A percentile compares a stretch with the other conserved stretches of the same genome.
Evolutionary conservation across 73 alveolate species (phyloP).

Genomic region (Tetrahymena borealis): DNA sequence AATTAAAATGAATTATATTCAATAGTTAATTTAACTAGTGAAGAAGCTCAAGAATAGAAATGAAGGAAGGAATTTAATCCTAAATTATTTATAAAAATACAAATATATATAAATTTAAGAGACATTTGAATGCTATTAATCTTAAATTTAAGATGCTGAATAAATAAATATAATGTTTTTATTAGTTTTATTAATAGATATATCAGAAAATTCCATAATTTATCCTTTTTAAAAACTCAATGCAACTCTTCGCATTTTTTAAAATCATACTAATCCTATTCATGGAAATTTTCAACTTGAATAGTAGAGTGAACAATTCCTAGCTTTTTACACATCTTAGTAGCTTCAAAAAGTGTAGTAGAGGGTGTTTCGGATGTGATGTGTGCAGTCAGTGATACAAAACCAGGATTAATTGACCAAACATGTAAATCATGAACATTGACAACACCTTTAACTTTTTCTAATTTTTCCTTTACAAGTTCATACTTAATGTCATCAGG

Average conservation of each 20-base stretch:
- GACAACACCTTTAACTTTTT: slow-evolving; percentile 52
- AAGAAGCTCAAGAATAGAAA: too few relatives aligned
- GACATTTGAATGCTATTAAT: too few relatives aligned
- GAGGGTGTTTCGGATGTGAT: slow-evolving; percentile 44
- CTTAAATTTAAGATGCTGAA: too few relatives aligned
- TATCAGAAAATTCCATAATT: too few relatives aligned
- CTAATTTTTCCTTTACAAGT: slow-evolving; percentile 39
- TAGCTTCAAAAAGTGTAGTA: slow-evolving; percentile 45
- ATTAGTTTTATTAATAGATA: too few relatives aligned
- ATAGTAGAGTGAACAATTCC: slow-evolving; percentile 57
- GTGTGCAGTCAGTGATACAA: slow-evolving; percentile 62
- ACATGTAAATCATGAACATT: slow-evolving; percentile 75
- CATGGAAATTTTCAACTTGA: slow-evolving; percentile 39
- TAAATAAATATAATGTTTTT: too few relatives aligned
- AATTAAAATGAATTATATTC: too few relatives aligned
- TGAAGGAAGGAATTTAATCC: too few relatives aligned
- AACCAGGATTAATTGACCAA: slow-evolving; percentile 74
- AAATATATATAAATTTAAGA: too few relatives aligned
- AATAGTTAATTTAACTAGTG: too few relatives aligned
- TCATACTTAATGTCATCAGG: slow-evolving; percentile 69
- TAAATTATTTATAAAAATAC: too few relatives aligned
- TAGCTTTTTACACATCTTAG: slow-evolving; percentile 37
- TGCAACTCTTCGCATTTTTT: not conserved
- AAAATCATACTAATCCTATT: not conserved
- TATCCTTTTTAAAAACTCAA: too few relatives aligned